Conservation (phyloP, 345 rosid species). For the Melaleuca quinquenervia region DNA sequence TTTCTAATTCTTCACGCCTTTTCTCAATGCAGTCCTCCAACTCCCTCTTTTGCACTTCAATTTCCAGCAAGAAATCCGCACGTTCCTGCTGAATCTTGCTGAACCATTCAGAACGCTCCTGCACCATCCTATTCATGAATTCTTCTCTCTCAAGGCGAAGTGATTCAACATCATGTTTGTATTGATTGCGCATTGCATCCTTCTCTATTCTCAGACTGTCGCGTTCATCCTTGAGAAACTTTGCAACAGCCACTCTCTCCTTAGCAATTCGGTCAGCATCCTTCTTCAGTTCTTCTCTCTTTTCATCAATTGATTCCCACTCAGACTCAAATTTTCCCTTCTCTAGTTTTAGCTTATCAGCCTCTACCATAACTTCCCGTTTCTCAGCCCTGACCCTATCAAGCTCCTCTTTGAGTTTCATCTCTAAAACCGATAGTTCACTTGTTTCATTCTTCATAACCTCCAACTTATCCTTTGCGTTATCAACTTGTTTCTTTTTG, state of each 20-base stretch:
- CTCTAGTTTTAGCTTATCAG: conserved; percentile 61
- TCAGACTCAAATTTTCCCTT: conserved; percentile 81
- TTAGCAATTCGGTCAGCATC: conserved; percentile 45
- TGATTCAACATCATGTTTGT: conserved; percentile 46
- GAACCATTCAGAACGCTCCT: conserved; percentile 79
- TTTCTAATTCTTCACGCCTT: conserved; percentile 77
- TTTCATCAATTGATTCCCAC: conserved; percentile 95
- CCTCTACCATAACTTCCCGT: conserved; percentile 68
- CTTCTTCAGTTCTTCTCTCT: conserved; percentile 59
- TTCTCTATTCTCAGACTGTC: conserved; percentile 63
- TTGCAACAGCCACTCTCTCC: conserved; percentile 53
- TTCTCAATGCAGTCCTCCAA: conserved; percentile 61
- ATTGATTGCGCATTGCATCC: conserved; percentile 55
- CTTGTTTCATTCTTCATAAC: conserved; percentile 65
- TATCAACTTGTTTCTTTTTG: conserved; percentile 48
- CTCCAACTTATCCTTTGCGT: conserved; percentile 57
- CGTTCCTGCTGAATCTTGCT: conserved; percentile 81
- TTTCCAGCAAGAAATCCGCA: conserved; percentile 61
- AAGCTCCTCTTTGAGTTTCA: conserved; percentile 91
- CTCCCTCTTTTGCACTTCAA: conserved; percentile 80
- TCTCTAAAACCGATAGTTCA: conserved; percentile 64
- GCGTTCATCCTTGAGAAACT: conserved; percentile 75
- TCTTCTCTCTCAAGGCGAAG: conserved; percentile 71
- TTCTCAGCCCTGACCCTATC: conserved; percentile 73
- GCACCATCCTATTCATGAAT: conserved; percentile 69